Conservation (phyloP, 257 asterid species). For the Plantago major region DNA sequence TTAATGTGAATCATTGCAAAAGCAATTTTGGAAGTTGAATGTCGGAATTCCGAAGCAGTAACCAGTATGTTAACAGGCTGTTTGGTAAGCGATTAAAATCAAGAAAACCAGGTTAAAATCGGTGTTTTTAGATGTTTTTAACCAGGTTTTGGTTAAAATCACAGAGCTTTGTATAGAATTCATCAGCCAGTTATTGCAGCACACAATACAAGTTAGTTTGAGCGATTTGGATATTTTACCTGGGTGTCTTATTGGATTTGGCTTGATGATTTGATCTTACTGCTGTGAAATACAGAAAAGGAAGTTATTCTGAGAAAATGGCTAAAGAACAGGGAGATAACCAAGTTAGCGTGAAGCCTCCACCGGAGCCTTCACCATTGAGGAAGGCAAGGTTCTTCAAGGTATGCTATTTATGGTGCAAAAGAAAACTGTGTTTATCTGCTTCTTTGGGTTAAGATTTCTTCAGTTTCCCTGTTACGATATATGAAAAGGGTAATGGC, state of each 20-base stretch:
- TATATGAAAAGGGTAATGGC: neutral
- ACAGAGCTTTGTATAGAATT: too few species aligned
- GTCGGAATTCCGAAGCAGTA: too few species aligned
- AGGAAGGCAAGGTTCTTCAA: constrained; percentile 65
- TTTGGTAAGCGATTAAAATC: too few species aligned
- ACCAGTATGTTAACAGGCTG: too few species aligned
- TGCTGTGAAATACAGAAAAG: constrained; percentile 3
- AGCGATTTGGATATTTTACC: neutral
- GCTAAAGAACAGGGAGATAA: constrained; percentile 41
- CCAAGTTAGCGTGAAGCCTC: constrained; percentile 38
- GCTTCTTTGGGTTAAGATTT: too few species aligned
- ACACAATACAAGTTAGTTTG: neutral
- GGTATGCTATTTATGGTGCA: constrained; percentile 27
- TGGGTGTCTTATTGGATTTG: neutral
- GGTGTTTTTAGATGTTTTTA: too few species aligned
- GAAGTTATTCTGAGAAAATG: constrained; percentile 30
- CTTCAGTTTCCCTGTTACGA: neutral
- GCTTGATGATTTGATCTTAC: constrained; percentile 1
- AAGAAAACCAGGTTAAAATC: too few species aligned
- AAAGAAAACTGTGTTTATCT: neutral
- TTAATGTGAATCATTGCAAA: too few species aligned
- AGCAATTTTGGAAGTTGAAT: too few species aligned
- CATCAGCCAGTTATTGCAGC: neutral
- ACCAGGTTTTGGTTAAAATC: too few species aligned
- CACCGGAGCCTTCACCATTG: constrained; percentile 81